Percentiles rank a stretch among this genome's conserved stretches.
phyloP scores from a whole-genome alignment of 768 basidiomycete genomes.

The Lyophyllum decastes region DNA sequence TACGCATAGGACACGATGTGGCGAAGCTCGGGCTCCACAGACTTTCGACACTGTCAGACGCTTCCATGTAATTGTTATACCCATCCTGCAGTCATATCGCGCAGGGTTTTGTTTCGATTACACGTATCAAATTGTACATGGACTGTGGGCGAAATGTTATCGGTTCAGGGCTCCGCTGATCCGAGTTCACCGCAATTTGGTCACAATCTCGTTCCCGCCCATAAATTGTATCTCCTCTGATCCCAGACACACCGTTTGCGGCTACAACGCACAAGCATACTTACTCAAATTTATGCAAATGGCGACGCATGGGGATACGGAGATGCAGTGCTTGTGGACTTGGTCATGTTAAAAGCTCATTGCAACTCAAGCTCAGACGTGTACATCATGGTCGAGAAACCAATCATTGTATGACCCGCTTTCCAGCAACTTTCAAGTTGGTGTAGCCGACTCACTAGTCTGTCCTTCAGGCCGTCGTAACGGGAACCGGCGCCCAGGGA shows the following conservation, averaged over 20 bases:
- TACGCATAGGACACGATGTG: not conserved
- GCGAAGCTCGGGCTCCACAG: too few relatives aligned
- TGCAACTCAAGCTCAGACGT: too few relatives aligned
- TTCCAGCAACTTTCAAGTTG: not conserved
- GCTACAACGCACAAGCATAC: not conserved
- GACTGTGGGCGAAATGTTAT: too few relatives aligned
- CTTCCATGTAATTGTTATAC: too few relatives aligned
- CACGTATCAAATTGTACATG: too few relatives aligned
- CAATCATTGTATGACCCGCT: constrained; percentile 5
- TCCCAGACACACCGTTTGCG: not conserved
- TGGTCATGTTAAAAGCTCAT: not conserved
- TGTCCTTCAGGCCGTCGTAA: constrained; percentile 10
- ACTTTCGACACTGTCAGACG: too few relatives aligned
- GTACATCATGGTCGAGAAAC: not conserved
- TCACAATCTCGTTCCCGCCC: too few relatives aligned
- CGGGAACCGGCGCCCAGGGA: constrained; percentile 15
- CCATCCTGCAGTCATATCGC: too few relatives aligned
- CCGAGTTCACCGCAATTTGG: too few relatives aligned
- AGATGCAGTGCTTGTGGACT: not conserved
- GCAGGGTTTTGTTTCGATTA: too few relatives aligned
- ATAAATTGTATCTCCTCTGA: too few relatives aligned
- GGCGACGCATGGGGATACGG: not conserved
- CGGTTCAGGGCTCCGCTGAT: too few relatives aligned
- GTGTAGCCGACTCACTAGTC: not conserved
- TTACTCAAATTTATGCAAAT: not conserved